Evolutionary conservation across 2,329 filamentous ascomycete species (phyloP).

Genomic region (Colletotrichum musae): DNA sequence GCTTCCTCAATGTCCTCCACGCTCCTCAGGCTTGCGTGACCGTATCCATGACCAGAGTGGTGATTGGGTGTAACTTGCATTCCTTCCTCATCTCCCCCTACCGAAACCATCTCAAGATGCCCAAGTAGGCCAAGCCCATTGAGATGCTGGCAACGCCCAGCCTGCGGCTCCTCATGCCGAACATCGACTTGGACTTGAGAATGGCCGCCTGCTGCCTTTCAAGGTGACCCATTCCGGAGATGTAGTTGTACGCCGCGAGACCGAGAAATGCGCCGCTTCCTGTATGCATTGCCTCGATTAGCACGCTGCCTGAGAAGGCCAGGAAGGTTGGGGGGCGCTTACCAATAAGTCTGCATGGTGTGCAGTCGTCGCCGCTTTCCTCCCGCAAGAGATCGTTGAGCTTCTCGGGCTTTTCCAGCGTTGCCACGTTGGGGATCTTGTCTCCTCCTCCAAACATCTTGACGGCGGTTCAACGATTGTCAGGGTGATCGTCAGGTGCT

Average conservation of each 20-base stretch:
- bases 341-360: constrained; percentile 81
- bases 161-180: constrained; percentile 80
- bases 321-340: constrained; percentile 48
- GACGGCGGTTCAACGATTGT: constrained; percentile 6
- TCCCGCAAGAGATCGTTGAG: constrained; percentile 70
- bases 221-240: constrained; percentile 81
- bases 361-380: constrained; percentile 76
- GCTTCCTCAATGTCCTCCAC: not conserved
- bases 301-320: not conserved
- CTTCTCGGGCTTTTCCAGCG: constrained; percentile 73
- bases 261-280: constrained; percentile 83
- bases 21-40: not conserved
- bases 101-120: constrained; percentile 76
- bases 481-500: constrained; percentile 6
- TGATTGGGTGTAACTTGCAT: not conserved
- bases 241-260: constrained; percentile 83
- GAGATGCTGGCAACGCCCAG: constrained; percentile 78
- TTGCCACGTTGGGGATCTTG: constrained; percentile 65
- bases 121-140: constrained; percentile 76
- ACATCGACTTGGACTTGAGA: constrained; percentile 76
- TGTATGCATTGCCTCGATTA: constrained; percentile 50
- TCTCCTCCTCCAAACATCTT: constrained; percentile 59
- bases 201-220: constrained; percentile 76
- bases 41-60: constrained; percentile 15
- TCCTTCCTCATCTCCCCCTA: constrained; percentile 51